Evolutionary conservation across 768 basidiomycete genomes (phyloP).

Genomic region (Hypsizygus marmoreus): DNA sequence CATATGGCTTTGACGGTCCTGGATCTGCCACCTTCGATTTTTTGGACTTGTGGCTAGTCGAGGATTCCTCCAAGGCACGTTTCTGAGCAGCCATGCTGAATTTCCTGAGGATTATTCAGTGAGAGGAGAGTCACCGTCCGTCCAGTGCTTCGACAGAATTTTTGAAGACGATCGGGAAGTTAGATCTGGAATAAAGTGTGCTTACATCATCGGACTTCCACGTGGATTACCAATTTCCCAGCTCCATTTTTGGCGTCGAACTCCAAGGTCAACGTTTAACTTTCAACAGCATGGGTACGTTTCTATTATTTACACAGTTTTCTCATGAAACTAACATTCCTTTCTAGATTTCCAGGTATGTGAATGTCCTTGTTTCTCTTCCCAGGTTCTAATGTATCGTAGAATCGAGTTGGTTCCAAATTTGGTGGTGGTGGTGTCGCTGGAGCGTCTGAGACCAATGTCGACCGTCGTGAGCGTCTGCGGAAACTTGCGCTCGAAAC

Average conservation of each 20-base stretch:
- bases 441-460: constrained; percentile 91
- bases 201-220: constrained; percentile 22
- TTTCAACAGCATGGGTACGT: constrained; percentile 37
- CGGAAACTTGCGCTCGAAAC: constrained; percentile 96
- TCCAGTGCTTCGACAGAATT: too few species aligned
- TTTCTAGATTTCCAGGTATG: constrained; percentile 68
- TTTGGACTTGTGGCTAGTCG: constrained; percentile 54
- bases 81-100: constrained; percentile 66
- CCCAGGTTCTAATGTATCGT: constrained; percentile 17
- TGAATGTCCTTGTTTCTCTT: neutral
- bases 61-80: constrained; percentile 58
- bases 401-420: constrained; percentile 96
- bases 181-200: constrained; percentile 9
- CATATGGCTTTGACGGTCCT: constrained; percentile 25
- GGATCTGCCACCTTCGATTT: constrained; percentile 52
- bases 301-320: constrained; percentile 7
- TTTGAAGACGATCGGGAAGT: constrained; percentile 21
- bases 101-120: too few species aligned
- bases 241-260: too few species aligned
- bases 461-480: constrained; percentile 92
- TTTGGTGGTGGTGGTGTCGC: constrained; percentile 97
- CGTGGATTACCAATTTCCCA: neutral
- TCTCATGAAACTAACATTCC: constrained; percentile 10
- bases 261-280: neutral
- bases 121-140: too few species aligned